Percentiles rank a stretch among this genome's conserved stretches.
Evolutionary conservation across 2,329 filamentous ascomycete species (phyloP).

Genomic region (Magnaporthales sp.): DNA sequence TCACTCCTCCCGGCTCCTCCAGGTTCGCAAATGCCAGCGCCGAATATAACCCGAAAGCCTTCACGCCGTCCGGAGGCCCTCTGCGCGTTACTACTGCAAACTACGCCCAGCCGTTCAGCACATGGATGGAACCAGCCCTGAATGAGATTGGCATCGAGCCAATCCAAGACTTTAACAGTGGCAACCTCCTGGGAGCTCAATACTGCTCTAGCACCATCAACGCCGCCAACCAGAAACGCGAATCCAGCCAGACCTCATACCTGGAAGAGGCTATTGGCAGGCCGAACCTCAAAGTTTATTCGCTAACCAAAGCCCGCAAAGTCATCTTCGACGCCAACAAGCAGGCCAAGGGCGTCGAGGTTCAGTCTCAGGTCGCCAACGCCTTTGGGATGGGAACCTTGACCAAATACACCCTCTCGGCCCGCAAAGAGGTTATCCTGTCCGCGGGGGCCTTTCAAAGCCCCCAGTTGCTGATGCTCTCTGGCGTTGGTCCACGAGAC

Average conservation of each 20-base stretch:
- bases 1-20: background rate
- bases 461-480: slow-evolving; percentile 33
- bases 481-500: slow-evolving; percentile 32
- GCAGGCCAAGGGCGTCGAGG: slow-evolving; percentile 6
- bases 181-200: slow-evolving; percentile 25
- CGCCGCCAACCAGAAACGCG: slow-evolving; percentile 13
- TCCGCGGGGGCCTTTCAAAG: slow-evolving; percentile 31
- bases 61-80: slow-evolving; percentile 15
- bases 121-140: slow-evolving; percentile 21
- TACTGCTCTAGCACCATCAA: slow-evolving; percentile 17
- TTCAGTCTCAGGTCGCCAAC: slow-evolving; percentile 4
- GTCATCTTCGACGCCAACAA: slow-evolving; percentile 5
- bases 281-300: slow-evolving; percentile 28
- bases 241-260: slow-evolving; percentile 27
- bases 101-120: slow-evolving; percentile 15
- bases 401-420: slow-evolving; percentile 12
- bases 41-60: slow-evolving; percentile 18
- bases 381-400: background rate
- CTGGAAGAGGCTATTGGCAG: slow-evolving; percentile 17
- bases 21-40: slow-evolving; percentile 15
- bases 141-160: slow-evolving; percentile 28
- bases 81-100: slow-evolving; percentile 12
- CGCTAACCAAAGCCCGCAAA: slow-evolving; percentile 25
- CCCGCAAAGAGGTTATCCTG: slow-evolving; percentile 31
- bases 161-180: slow-evolving; percentile 28